A percentile compares a stretch with the other conserved stretches of the same genome.
These are phyloP conservation scores for Pseudocercospora crystallina DNA, from an alignment of 2,329 filamentous ascomycete species.

Conservation along the genomic window DNA sequence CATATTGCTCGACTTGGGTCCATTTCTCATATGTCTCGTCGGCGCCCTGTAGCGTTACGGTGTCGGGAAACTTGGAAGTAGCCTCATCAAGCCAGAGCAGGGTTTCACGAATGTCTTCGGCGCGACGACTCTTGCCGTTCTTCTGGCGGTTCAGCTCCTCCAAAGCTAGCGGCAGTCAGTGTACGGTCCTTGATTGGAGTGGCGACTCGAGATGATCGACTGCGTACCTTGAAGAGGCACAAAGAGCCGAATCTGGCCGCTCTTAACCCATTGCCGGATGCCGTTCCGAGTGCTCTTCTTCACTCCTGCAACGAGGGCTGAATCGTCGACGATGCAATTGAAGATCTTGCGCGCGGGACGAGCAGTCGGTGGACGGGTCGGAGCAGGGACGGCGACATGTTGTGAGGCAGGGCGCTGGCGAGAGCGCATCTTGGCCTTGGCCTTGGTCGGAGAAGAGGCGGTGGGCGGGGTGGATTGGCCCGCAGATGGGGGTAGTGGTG, in stretches of 20 bases:
- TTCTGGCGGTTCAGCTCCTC: constrained; percentile 48
- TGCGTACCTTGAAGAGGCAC: constrained; percentile 51
- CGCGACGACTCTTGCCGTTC: constrained; percentile 42
- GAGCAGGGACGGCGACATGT: constrained; percentile 21
- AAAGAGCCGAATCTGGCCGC: constrained; percentile 51
- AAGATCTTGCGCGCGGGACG: constrained; percentile 46
- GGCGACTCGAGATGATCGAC: constrained; percentile 20
- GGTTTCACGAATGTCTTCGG: constrained; percentile 48
- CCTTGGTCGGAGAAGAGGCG: no score
- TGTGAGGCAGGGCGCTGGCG: constrained; percentile 30
- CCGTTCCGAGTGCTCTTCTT: constrained; percentile 54
- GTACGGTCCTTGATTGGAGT: not conserved
- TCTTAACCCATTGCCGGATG: constrained; percentile 52
- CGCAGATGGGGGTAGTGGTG: no score
- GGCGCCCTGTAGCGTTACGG: constrained; percentile 49
- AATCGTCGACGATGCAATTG: constrained; percentile 56
- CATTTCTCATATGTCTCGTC: constrained; percentile 50
- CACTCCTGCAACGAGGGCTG: constrained; percentile 50
- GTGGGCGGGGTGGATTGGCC: no score
- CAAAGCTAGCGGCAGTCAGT: constrained; percentile 38
- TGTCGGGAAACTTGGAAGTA: constrained; percentile 44
- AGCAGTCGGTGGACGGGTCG: constrained; percentile 14
- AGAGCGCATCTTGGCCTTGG: constrained; percentile 26
- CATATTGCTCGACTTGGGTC: constrained; percentile 51
- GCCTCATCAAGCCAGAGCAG: constrained; percentile 53